Percentiles rank a stretch among this genome's conserved stretches.
phyloP scores from a whole-genome alignment of 441 rosid species.

The Lepidium campestre region DNA sequence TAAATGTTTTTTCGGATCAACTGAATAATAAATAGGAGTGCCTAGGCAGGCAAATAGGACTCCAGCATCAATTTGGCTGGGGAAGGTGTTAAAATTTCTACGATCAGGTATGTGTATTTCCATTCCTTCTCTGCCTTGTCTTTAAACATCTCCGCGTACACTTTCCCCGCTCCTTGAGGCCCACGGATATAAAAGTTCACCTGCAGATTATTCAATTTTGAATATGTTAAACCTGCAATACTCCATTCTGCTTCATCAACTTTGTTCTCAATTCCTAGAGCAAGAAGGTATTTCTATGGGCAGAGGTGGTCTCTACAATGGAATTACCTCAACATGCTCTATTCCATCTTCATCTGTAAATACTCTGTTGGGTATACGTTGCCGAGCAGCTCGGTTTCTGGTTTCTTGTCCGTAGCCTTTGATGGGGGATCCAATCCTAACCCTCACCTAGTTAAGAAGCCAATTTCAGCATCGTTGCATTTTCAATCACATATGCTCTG shows the following conservation, averaged over 20 bases:
- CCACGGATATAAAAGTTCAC: constrained; percentile 83
- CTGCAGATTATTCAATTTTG: constrained; percentile 27
- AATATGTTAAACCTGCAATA: background rate
- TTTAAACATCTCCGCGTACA: constrained; percentile 82
- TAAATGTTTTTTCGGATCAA: background rate
- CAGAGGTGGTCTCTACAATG: background rate
- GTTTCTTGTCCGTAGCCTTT: constrained; percentile 98
- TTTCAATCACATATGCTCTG: background rate
- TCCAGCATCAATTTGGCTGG: constrained; percentile 71
- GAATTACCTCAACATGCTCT: constrained; percentile 82
- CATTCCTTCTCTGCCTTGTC: constrained; percentile 81
- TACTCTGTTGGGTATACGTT: constrained; percentile 72
- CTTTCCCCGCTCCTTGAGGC: constrained; percentile 94
- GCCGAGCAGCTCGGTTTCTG: constrained; percentile 96
- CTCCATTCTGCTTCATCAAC: background rate
- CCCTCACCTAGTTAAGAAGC: constrained; percentile 61
- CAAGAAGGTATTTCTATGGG: background rate
- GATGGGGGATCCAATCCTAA: constrained; percentile 93
- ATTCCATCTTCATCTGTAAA: constrained; percentile 89
- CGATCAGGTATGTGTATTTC: constrained; percentile 85
- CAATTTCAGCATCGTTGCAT: background rate
- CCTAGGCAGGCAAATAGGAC: constrained; percentile 73
- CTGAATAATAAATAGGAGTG: background rate
- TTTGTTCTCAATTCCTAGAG: background rate
- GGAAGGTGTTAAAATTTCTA: constrained; percentile 67